These are phyloP conservation scores for Fusarium pseudocircinatum DNA, from an alignment of 2,329 filamentous ascomycete species.

Conservation along the genomic window DNA sequence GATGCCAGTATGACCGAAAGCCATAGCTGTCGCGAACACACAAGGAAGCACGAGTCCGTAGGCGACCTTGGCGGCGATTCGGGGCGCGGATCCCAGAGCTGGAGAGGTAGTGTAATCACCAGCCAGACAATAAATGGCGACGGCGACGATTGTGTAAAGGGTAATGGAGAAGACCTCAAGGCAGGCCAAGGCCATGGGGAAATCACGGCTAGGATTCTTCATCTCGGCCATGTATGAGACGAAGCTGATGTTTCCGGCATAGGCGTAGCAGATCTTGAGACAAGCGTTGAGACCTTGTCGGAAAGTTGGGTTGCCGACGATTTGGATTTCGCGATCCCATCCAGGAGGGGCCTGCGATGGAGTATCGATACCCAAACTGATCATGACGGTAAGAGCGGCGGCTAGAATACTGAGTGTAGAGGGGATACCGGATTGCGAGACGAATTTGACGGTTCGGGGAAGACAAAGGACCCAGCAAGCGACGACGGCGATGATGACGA, in stretches of 20 bases:
- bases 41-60: conserved; percentile 47
- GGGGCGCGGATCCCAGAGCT: conserved; percentile 47
- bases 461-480: conserved; percentile 70
- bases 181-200: conserved; percentile 44
- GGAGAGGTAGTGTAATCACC: conserved; percentile 48
- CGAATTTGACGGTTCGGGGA: conserved; percentile 67
- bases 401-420: conserved; percentile 42
- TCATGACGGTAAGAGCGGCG: conserved; percentile 45
- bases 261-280: conserved; percentile 45
- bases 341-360: conserved; percentile 37
- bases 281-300: conserved; percentile 41
- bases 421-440: conserved; percentile 40
- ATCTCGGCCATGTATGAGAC: conserved; percentile 49
- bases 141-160: conserved; percentile 47
- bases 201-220: conserved; percentile 46
- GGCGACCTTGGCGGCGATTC: conserved; percentile 45
- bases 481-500: conserved; percentile 68
- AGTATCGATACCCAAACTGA: conserved; percentile 37
- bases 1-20: conserved; percentile 46
- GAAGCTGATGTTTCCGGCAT: conserved; percentile 46
- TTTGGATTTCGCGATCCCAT: conserved; percentile 39
- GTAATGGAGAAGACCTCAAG: conserved; percentile 48
- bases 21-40: conserved; percentile 45
- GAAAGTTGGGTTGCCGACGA: conserved; percentile 39
- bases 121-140: conserved; percentile 46